Conservation (phyloP, 2,329 filamentous ascomycete genomes). For the Colletotrichum sp. region DNA sequence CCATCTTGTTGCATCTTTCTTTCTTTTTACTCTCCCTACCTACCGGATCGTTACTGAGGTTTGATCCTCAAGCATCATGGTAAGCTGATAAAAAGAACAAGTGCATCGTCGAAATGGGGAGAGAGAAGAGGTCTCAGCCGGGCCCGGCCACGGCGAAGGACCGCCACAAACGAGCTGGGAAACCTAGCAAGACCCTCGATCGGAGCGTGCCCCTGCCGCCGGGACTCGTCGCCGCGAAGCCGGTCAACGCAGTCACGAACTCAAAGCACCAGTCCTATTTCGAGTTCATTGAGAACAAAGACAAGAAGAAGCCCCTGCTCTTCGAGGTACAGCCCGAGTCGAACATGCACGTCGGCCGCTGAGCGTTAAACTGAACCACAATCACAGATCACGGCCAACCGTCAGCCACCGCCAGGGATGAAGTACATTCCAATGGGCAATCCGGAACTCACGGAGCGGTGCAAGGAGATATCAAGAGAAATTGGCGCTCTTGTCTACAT, state of each 20-base stretch:
- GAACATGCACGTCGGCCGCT: not conserved
- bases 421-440: constrained; percentile 68
- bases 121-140: constrained; percentile 19
- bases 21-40: not conserved
- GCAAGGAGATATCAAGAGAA: constrained; percentile 70
- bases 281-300: constrained; percentile 67
- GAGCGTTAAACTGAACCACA: not conserved
- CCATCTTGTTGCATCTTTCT: not conserved
- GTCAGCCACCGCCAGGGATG: constrained; percentile 63
- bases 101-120: constrained; percentile 18
- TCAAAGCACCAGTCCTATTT: constrained; percentile 67
- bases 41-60: not conserved
- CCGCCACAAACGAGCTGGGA: constrained; percentile 11
- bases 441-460: constrained; percentile 62
- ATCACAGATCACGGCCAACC: constrained; percentile 55
- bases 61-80: constrained; percentile 12
- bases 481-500: constrained; percentile 69
- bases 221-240: constrained; percentile 40
- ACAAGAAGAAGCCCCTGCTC: constrained; percentile 70
- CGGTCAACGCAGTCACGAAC: constrained; percentile 38
- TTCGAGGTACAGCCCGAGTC: constrained; percentile 53
- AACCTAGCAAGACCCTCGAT: constrained; percentile 24
- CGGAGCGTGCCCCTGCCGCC: constrained; percentile 35
- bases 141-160: constrained; percentile 21
- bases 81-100: constrained; percentile 13